Conservation (phyloP, 176 grass and related monocot species). For the Zoysia pacifica region DNA sequence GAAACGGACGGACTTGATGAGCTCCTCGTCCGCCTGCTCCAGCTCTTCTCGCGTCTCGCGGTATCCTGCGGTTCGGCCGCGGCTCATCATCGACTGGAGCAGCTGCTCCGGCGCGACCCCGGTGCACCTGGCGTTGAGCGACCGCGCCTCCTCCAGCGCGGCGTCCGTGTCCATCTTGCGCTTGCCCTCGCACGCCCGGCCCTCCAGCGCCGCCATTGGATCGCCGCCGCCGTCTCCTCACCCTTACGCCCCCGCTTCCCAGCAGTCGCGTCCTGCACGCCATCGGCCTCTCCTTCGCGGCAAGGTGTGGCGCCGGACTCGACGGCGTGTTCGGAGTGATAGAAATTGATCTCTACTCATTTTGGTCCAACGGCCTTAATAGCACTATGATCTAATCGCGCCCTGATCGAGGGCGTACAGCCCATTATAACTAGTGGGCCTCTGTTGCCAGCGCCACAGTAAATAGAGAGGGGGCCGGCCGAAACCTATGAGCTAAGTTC, state of each 20-base stretch:
- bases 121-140: conserved; percentile 15
- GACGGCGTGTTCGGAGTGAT: neutral
- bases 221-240: neutral
- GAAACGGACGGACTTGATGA: conserved; percentile 12
- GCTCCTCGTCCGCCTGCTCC: conserved; percentile 9
- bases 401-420: no score
- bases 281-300: no score
- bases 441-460: no score
- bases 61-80: neutral
- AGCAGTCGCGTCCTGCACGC: neutral
- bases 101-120: conserved; percentile 3
- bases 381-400: no score
- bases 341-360: no score
- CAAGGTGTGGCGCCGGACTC: conserved; percentile 7
- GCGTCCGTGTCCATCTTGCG: conserved; percentile 11
- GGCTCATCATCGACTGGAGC: neutral
- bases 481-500: no score
- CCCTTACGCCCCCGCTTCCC: neutral
- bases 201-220: conserved; percentile 8
- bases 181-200: neutral
- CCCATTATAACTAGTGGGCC: no score
- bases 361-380: no score
- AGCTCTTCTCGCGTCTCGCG: neutral
- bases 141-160: conserved; percentile 15
- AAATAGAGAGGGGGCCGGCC: no score